Evolutionary conservation across 257 asterid genomes (phyloP).

Genomic region (Handroanthus guayacan): DNA sequence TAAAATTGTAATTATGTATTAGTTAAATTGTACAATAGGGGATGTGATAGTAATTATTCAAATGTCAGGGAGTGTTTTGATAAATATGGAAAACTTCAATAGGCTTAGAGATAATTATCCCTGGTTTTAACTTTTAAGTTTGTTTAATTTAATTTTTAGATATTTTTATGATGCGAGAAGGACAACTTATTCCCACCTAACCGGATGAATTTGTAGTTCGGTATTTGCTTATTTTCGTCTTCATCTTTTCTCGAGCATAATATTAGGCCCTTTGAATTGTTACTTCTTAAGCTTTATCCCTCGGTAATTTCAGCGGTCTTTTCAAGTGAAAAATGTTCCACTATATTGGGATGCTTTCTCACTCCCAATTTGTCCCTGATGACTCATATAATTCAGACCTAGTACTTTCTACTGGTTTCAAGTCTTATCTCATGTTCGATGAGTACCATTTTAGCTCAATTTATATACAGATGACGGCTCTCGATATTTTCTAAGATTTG

Average conservation of each 20-base stretch:
- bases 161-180: neutral
- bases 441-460: too few relatives aligned
- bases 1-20: too few relatives aligned
- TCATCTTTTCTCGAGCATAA: neutral
- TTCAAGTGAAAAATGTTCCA: slow-evolving; percentile 25
- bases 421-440: too few relatives aligned
- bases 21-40: too few relatives aligned
- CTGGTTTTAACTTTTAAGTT: neutral
- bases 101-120: too few relatives aligned
- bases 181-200: neutral
- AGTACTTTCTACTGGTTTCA: too few relatives aligned
- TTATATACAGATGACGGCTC: too few relatives aligned
- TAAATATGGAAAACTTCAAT: neutral
- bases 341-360: neutral
- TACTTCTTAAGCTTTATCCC: neutral
- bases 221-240: neutral
- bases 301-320: slow-evolving; percentile 20
- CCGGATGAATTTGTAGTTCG: too few relatives aligned
- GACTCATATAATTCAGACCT: too few relatives aligned
- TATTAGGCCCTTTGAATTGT: neutral
- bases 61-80: neutral
- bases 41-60: too few relatives aligned
- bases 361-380: neutral
- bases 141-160: neutral
- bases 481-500: too few relatives aligned